Evolutionary conservation across 2,329 filamentous ascomycete genomes (phyloP).

Genomic region (Talaromyces albobiverticillius): DNA sequence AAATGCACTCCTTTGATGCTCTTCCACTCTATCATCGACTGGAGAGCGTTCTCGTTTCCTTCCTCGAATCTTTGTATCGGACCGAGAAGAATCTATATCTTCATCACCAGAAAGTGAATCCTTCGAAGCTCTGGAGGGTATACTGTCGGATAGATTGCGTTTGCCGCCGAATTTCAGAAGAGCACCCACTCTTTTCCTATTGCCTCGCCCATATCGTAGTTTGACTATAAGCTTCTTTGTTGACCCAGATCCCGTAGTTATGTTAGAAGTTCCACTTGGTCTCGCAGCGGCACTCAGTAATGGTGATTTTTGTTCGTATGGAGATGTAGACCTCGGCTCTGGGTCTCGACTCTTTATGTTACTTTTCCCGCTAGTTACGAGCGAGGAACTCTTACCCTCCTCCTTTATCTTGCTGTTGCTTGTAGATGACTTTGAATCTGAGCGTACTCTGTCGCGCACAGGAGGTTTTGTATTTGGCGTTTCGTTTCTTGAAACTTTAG

Average conservation of each 20-base stretch:
- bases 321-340: background rate
- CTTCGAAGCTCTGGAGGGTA: conserved; percentile 1
- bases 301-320: conserved; percentile 13
- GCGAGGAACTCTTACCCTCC: conserved; percentile 16
- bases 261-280: background rate
- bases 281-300: conserved; percentile 16
- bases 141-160: conserved; percentile 25
- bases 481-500: conserved; percentile 21
- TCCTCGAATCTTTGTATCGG: conserved; percentile 3
- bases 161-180: conserved; percentile 44
- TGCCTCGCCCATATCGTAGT: conserved; percentile 51
- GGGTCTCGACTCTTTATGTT: conserved; percentile 13
- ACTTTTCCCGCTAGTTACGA: conserved; percentile 10
- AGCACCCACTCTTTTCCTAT: conserved; percentile 47
- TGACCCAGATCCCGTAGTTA: background rate
- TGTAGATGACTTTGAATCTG: conserved; percentile 19
- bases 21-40: conserved; percentile 1
- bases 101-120: conserved; percentile 10
- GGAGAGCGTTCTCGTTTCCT: conserved; percentile 8
- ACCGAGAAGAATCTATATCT: background rate
- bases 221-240: conserved; percentile 42
- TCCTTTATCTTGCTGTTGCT: conserved; percentile 16
- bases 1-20: background rate
- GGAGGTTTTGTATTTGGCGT: conserved; percentile 16
- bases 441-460: conserved; percentile 15